Evolutionary conservation across 345 rosid species (phyloP).

Genomic region (Pistacia integerrima): DNA sequence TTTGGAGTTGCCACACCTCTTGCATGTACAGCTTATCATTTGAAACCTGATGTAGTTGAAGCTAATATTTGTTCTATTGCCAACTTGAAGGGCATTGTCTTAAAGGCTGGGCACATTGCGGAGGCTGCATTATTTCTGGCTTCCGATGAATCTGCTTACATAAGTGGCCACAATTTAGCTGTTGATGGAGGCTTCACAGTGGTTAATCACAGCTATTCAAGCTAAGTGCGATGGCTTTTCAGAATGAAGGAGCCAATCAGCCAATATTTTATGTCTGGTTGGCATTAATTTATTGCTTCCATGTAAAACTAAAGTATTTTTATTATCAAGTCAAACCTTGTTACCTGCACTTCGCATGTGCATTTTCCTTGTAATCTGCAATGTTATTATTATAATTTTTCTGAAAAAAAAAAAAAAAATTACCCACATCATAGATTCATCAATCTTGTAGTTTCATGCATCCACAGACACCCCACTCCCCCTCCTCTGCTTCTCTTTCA

Average conservation of each 20-base stretch:
- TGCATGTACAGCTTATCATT: constrained; percentile 50
- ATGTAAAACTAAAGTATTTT: constrained; percentile 5
- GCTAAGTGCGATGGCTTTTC: neutral
- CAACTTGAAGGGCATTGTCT: constrained; percentile 66
- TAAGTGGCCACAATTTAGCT: constrained; percentile 84
- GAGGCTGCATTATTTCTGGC: constrained; percentile 88
- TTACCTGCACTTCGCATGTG: constrained; percentile 41
- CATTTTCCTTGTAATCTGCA: constrained; percentile 39
- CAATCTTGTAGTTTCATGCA: constrained; percentile 22
- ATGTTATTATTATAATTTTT: neutral
- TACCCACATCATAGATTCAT: constrained; percentile 6
- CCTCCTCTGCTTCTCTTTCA: constrained; percentile 1
- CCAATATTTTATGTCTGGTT: constrained; percentile 11
- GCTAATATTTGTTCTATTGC: constrained; percentile 36
- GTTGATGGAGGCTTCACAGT: constrained; percentile 90
- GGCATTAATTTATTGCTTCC: neutral
- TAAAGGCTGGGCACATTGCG: constrained; percentile 77
- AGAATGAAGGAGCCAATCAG: neutral
- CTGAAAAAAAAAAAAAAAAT: neutral
- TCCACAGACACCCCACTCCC: neutral
- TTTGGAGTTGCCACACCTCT: constrained; percentile 87
- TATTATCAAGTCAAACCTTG: constrained; percentile 37
- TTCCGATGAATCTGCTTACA: constrained; percentile 76
- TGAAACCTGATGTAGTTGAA: constrained; percentile 53
- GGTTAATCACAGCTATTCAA: constrained; percentile 35